These are phyloP conservation scores for Camptophora hylomeconis DNA, from an alignment of 2,329 filamentous ascomycete species.

Conservation along the genomic window DNA sequence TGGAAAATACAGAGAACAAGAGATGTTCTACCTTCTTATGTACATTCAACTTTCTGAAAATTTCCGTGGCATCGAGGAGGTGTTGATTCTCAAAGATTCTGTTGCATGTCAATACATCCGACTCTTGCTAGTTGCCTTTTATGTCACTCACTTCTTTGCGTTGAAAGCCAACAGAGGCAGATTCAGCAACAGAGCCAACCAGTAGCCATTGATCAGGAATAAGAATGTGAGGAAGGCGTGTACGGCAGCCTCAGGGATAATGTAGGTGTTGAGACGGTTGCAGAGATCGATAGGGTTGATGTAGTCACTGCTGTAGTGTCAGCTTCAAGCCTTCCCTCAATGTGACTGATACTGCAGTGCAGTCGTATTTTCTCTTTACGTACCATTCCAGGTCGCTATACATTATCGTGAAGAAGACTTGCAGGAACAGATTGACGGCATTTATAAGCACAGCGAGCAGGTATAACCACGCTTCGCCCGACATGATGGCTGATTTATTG, in stretches of 20 bases:
- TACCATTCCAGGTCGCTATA: slow-evolving; percentile 99
- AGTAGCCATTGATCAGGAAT: slow-evolving; percentile 98
- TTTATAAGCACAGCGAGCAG: slow-evolving; percentile 97
- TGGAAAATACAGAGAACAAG: background rate
- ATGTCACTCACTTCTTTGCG: slow-evolving; percentile 74
- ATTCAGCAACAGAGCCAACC: slow-evolving; percentile 85
- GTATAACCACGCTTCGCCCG: slow-evolving; percentile 96
- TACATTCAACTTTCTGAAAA: slow-evolving; percentile 96
- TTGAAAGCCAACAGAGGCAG: slow-evolving; percentile 87
- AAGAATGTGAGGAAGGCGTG: slow-evolving; percentile 91
- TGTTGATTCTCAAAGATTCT: slow-evolving; percentile 97
- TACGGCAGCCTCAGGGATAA: slow-evolving; percentile 94
- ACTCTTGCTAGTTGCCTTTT: background rate
- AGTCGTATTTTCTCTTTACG: slow-evolving; percentile 31
- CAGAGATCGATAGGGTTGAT: slow-evolving; percentile 99
- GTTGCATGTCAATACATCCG: slow-evolving; percentile 3
- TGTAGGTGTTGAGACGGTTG: slow-evolving; percentile 99
- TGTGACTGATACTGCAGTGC: background rate
- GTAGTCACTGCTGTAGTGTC: slow-evolving; percentile 59
- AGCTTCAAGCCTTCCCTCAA: background rate
- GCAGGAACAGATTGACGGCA: slow-evolving; percentile 98
- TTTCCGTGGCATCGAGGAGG: slow-evolving; percentile 92
- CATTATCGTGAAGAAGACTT: slow-evolving; percentile 99
- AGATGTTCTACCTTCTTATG: slow-evolving; percentile 75
- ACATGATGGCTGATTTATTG: too few relatives aligned